These are phyloP conservation scores for Flaveria brownii DNA, from an alignment of 129 eudicot species.

Conservation along the genomic window DNA sequence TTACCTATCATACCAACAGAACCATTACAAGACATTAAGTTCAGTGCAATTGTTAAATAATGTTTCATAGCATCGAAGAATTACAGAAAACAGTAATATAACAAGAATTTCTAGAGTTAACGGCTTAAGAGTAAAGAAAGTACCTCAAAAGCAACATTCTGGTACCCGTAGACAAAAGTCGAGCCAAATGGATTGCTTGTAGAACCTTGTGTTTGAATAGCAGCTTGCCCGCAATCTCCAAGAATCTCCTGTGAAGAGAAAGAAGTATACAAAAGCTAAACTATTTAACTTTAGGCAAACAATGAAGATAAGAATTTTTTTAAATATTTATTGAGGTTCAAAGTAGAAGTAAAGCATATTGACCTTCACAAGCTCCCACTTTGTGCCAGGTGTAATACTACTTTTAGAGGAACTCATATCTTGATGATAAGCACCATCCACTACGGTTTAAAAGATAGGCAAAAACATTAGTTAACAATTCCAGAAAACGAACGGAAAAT, in stretches of 20 bases:
- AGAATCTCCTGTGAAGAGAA: slow-evolving; percentile 59
- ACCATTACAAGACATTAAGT: slow-evolving; percentile 11
- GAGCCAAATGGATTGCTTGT: slow-evolving; percentile 94
- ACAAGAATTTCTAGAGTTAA: background rate
- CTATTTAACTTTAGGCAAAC: background rate
- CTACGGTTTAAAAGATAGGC: slow-evolving; percentile 31
- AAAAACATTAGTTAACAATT: slow-evolving; percentile 21
- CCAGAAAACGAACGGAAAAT: background rate
- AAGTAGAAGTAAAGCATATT: slow-evolving; percentile 7
- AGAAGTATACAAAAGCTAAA: background rate
- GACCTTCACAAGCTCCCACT: slow-evolving; percentile 98
- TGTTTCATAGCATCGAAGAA: background rate
- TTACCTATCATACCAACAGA: slow-evolving; percentile 53
- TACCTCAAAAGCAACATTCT: slow-evolving; percentile 95
- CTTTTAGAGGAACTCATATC: slow-evolving; percentile 53
- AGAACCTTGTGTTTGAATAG: slow-evolving; percentile 93
- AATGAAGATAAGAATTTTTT: background rate
- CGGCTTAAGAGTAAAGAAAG: background rate
- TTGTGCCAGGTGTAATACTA: slow-evolving; percentile 78
- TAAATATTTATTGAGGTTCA: slow-evolving; percentile 1
- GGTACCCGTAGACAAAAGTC: slow-evolving; percentile 93
- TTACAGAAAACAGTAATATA: background rate
- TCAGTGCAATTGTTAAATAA: background rate
- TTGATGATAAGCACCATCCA: slow-evolving; percentile 56
- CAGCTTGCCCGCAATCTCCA: slow-evolving; percentile 94